Base-by-base conservation (phyloP, 345 rosid species). In the Kandelia obovata region DNA sequence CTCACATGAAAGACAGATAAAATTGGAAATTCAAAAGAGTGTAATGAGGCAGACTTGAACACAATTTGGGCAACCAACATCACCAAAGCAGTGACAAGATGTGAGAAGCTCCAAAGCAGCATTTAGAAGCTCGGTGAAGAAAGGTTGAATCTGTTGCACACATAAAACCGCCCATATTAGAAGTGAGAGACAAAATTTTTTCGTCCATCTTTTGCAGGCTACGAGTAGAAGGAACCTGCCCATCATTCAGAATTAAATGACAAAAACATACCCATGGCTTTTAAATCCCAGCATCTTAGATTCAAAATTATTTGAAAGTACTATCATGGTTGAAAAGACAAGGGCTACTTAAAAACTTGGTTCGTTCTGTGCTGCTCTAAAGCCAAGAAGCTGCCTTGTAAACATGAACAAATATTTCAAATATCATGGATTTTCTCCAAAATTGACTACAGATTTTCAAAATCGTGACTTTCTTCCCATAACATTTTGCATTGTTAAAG, bases 31-130 rank as follows among this genome's bases (percentile, higher is more conserved):
- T 8, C 19, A 43, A 43, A 58, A 62, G n/a, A 17, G 28, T 62
- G 17, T 10, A 56, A 21, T 43, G 57, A 58, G 17, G 28, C 79
- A 30, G 57, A 89, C 96, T 84, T 94, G 97, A 77, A 87, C 81
- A 57, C 97, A 94, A 71, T 82, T 85, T 13, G 96, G 98, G 72
- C 98, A 94, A 66, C 97, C 96, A 27, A 73, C 74, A 65, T 83
- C 86, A 57, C 71, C 86, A 17, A 70, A 59, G 82, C 98, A 94
- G 75, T 53, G 66, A 75, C 95, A 88, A 68, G 82, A 80, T 15
- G 83, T 80, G 66, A 91, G 82, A 55, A 94, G 87, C 62, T 91
- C 92, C 77, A 89, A 73, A 74, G 96, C 90, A 26, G 90, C 82
- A 65, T 64, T 61, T 62, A 94, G 76, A 77, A 94, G 90, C 84